These are phyloP conservation scores for Chlamydomonas incerta DNA, from an alignment of 139 green algal genomes.

Conservation along the genomic window DNA sequence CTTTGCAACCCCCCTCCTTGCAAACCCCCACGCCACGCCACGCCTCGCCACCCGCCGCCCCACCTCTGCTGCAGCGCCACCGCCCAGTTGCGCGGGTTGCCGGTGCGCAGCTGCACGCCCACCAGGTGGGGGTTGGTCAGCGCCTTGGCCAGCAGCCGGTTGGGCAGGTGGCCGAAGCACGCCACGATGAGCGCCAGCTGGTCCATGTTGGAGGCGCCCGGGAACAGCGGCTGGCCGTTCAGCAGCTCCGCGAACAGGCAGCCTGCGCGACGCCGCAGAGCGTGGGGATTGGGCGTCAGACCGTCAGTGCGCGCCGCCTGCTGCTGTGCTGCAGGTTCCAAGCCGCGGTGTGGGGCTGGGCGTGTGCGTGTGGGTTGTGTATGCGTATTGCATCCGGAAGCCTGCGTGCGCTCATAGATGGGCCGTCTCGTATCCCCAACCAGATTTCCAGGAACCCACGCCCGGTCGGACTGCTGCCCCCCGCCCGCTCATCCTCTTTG, in stretches of 20 bases:
- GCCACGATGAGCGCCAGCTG: slow-evolving; percentile 38
- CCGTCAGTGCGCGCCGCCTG: no score
- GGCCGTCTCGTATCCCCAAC: no score
- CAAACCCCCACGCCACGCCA: background rate
- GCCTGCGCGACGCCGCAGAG: slow-evolving; percentile 65
- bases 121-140: slow-evolving; percentile 39
- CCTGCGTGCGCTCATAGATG: no score
- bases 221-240: slow-evolving; percentile 86
- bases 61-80: slow-evolving; percentile 36
- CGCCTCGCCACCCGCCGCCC: no score
- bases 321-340: no score
- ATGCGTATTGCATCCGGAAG: no score
- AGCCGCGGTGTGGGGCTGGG: no score
- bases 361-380: no score
- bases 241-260: slow-evolving; percentile 96
- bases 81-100: slow-evolving; percentile 42
- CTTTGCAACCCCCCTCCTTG: no score
- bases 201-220: slow-evolving; percentile 56
- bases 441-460: no score
- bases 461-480: no score
- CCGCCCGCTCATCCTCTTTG: no score
- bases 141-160: slow-evolving; percentile 41
- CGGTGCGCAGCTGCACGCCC: slow-evolving; percentile 21
- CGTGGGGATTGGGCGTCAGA: background rate
- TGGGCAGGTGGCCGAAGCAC: slow-evolving; percentile 42